These are phyloP conservation scores for Achaetomiella virescens DNA, from an alignment of 495 filamentous ascomycete genomes.

Conservation along the genomic window DNA sequence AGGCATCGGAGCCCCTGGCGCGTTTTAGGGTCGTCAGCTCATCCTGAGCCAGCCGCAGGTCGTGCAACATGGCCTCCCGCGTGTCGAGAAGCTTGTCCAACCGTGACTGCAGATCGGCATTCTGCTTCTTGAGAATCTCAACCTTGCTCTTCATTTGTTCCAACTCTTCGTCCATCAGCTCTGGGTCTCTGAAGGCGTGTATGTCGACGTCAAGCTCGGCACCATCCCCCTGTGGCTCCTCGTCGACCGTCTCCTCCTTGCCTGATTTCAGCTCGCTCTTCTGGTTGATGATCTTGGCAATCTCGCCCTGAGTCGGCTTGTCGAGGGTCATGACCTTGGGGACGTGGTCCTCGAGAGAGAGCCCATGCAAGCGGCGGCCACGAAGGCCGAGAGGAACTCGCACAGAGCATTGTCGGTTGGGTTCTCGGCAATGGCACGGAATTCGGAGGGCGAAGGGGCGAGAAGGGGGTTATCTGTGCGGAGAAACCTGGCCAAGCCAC, in stretches of 20 bases:
- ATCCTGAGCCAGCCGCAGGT: conserved; percentile 24
- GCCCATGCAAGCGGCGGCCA: conserved; percentile 56
- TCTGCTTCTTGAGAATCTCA: conserved; percentile 27
- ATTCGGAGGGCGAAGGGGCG: conserved; percentile 30
- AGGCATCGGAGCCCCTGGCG: conserved; percentile 23
- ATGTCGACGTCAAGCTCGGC: conserved; percentile 12
- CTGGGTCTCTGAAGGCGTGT: conserved; percentile 24
- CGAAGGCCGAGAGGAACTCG: conserved; percentile 59
- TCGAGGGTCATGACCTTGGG: conserved; percentile 34
- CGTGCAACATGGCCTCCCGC: conserved; percentile 24
- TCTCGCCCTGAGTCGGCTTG: conserved; percentile 28
- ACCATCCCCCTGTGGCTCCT: conserved; percentile 6
- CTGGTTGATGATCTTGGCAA: conserved; percentile 29
- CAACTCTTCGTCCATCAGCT: conserved; percentile 30
- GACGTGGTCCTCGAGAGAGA: conserved; percentile 49
- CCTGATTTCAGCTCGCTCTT: conserved; percentile 28
- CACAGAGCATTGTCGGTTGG: conserved; percentile 33
- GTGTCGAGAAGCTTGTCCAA: conserved; percentile 30
- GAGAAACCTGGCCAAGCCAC: conserved; percentile 60
- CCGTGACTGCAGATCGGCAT: conserved; percentile 29
- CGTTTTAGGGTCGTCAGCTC: conserved; percentile 27
- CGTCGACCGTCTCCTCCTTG: conserved; percentile 22
- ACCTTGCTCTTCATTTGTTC: conserved; percentile 25
- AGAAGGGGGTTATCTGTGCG: conserved; percentile 31
- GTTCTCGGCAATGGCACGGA: conserved; percentile 34